These are phyloP conservation scores for Plantago ovata DNA, from an alignment of 257 asterid species.

Conservation along the genomic window DNA sequence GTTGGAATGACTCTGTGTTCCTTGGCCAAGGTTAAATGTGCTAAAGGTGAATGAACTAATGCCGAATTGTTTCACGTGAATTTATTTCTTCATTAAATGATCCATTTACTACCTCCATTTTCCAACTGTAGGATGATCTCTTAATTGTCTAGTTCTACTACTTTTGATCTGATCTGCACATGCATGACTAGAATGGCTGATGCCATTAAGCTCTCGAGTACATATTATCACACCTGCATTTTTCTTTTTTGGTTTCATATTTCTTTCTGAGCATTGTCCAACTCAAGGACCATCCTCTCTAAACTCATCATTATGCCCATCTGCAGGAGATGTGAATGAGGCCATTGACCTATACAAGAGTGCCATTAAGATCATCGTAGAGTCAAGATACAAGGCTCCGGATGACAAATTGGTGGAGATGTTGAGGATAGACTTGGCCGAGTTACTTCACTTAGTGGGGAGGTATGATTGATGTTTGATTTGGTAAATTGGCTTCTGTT, in stretches of 20 bases:
- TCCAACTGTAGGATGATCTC: neutral
- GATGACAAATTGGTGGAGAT: slow-evolving; percentile 60
- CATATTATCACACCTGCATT: too few species aligned
- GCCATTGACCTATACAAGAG: slow-evolving; percentile 72
- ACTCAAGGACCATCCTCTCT: neutral
- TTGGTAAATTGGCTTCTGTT: slow-evolving; percentile 2
- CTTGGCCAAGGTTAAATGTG: slow-evolving; percentile 83
- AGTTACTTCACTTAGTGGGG: slow-evolving; percentile 78
- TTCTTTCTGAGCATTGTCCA: too few species aligned
- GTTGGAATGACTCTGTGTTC: slow-evolving; percentile 84
- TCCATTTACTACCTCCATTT: neutral
- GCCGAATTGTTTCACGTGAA: neutral
- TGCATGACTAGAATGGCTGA: neutral
- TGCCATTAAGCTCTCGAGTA: neutral
- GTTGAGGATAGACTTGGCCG: slow-evolving; percentile 86
- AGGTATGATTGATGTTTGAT: slow-evolving; percentile 38
- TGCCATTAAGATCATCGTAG: slow-evolving; percentile 46
- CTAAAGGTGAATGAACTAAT: slow-evolving; percentile 50
- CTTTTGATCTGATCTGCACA: neutral
- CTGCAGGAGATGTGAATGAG: slow-evolving; percentile 60
- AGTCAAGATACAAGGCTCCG: slow-evolving; percentile 44
- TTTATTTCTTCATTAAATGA: neutral
- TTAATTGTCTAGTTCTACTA: neutral
- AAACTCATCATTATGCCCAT: slow-evolving; percentile 6
- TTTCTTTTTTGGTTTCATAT: too few species aligned